phyloP scores from a whole-genome alignment of 257 asterid species.

The Solanum chmielewskii region DNA sequence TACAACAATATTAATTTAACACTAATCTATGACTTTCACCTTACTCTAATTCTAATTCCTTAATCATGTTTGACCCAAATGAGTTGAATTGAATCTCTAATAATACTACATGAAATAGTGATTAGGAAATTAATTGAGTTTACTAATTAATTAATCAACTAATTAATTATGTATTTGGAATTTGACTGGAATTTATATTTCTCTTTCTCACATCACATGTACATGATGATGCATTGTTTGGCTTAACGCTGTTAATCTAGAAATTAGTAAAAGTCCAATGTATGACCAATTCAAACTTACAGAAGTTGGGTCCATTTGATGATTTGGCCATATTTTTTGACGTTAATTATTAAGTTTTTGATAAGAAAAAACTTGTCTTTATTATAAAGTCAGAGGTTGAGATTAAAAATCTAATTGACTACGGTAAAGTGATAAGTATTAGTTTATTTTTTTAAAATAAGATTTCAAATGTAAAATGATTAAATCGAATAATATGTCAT shows the following conservation, averaged over 20 bases:
- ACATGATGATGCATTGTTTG: neutral
- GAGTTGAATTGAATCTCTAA: neutral
- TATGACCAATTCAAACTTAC: constrained; percentile 25
- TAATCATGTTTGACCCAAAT: neutral
- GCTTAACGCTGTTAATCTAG: neutral
- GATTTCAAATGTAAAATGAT: too few species aligned
- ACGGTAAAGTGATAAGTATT: neutral
- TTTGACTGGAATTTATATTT: neutral
- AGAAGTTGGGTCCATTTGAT: neutral
- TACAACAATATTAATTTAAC: neutral
- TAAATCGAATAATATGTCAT: neutral
- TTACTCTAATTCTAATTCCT: neutral
- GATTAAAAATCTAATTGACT: rapidly evolving
- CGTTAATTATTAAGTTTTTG: constrained; percentile 1
- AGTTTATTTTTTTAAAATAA: too few species aligned
- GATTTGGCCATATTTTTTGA: neutral
- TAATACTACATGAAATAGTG: neutral
- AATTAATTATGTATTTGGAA: neutral
- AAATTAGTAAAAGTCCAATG: neutral
- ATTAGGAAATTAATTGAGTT: neutral
- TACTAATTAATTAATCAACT: neutral
- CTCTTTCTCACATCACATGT: neutral
- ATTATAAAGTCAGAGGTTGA: neutral
- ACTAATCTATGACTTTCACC: neutral
- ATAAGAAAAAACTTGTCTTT: neutral